These are phyloP conservation scores for Penstemon newberryi DNA, from an alignment of 257 asterid genomes.

Conservation along the genomic window DNA sequence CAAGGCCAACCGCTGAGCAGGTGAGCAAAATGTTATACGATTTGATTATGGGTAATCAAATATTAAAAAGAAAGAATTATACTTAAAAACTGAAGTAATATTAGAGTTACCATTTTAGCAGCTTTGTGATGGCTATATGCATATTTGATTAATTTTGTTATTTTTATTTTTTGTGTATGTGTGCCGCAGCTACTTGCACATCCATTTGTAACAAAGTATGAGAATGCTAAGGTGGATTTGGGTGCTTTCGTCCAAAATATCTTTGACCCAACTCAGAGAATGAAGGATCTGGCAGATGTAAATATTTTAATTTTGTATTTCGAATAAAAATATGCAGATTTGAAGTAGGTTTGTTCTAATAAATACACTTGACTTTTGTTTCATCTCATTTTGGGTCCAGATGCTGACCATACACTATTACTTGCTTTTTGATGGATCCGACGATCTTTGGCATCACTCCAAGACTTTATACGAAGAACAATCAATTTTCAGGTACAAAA, in stretches of 20 bases:
- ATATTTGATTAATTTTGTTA: neutral
- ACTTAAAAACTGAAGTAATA: no score
- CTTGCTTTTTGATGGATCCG: constrained; percentile 83
- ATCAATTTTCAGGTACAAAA: constrained; percentile 72
- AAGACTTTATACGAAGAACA: constrained; percentile 61
- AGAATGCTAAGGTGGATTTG: constrained; percentile 61
- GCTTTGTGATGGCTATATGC: constrained; percentile 3
- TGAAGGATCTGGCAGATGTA: constrained; percentile 98
- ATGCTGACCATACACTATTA: constrained; percentile 96
- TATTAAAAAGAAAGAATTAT: neutral
- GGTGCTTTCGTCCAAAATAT: constrained; percentile 79
- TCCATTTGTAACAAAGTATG: constrained; percentile 71
- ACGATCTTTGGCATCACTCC: constrained; percentile 89
- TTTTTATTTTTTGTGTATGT: constrained; percentile 8
- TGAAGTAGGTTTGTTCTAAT: neutral
- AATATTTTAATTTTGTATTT: constrained; percentile 35
- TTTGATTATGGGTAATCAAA: constrained; percentile 1
- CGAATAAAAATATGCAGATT: constrained; percentile 12
- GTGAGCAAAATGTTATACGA: constrained; percentile 41
- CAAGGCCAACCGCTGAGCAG: constrained; percentile 95
- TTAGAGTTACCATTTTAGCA: no score
- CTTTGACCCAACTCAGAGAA: constrained; percentile 80
- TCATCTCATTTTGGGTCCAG: constrained; percentile 39
- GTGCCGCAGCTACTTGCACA: constrained; percentile 79
- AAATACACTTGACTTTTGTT: constrained; percentile 12